A percentile compares a stretch with the other conserved stretches of the same genome.
Conservation (phyloP, 179 eudicot species). For the Actinidia polygama region DNA sequence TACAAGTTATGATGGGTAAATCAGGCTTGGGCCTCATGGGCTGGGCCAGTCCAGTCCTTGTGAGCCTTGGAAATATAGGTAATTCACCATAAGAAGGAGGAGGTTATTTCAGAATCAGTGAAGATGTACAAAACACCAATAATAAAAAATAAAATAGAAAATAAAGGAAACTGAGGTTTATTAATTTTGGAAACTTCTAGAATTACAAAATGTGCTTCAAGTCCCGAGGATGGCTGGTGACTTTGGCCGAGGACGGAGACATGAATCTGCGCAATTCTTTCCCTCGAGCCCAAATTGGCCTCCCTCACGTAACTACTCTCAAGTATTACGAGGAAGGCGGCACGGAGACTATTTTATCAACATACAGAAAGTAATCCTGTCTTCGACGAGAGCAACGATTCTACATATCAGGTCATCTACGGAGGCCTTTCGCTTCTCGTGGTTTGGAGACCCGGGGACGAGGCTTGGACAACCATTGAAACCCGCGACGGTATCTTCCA, state of each 20-base stretch:
- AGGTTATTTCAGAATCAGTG: no score
- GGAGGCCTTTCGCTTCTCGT: not conserved
- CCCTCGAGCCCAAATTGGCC: not conserved
- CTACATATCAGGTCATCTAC: not conserved
- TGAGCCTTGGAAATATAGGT: no score
- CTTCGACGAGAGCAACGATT: not conserved
- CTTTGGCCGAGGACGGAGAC: not conserved
- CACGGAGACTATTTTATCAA: not conserved
- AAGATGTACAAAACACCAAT: no score
- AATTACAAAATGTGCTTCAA: no score
- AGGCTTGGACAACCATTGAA: not conserved
- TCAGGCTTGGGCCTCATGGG: no score
- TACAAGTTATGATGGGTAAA: no score
- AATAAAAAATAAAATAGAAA: no score
- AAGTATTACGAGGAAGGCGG: not conserved
- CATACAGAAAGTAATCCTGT: not conserved
- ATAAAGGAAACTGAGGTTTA: no score
- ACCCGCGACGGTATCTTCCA: not conserved
- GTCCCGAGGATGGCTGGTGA: no score
- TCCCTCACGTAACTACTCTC: not conserved
- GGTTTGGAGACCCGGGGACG: not conserved
- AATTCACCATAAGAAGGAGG: no score
- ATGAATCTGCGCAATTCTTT: conserved; percentile 10
- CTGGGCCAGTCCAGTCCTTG: no score
- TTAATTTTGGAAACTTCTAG: no score